Conservation (phyloP, 352 stramenopile genomes). For the Blastocystis sp. region DNA sequence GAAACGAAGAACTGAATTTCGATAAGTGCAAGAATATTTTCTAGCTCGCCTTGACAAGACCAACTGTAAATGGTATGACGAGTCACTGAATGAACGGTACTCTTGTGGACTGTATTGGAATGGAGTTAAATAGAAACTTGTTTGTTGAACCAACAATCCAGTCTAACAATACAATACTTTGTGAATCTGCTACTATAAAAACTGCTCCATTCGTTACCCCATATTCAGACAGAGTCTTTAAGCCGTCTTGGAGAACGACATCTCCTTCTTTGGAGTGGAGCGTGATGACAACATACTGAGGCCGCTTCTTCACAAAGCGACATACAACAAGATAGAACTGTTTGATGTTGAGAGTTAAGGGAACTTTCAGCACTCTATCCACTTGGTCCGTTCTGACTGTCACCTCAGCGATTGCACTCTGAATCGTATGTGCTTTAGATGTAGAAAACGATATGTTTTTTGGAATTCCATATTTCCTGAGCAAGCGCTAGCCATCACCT, state of each 20-base stretch:
- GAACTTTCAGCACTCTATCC: background rate
- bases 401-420: background rate
- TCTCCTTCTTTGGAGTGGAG: background rate
- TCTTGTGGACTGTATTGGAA: background rate
- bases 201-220: background rate
- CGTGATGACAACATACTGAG: background rate
- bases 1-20: too few relatives aligned
- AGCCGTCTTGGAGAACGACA: background rate
- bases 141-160: constrained; percentile 22
- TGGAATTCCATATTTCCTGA: background rate
- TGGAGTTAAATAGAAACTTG: background rate
- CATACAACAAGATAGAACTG: background rate
- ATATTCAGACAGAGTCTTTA: background rate
- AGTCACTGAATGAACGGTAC: too few relatives aligned
- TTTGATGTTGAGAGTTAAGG: background rate
- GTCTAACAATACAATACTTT: background rate
- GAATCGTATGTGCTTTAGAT: background rate
- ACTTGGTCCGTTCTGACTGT: background rate
- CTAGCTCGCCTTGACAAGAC: background rate
- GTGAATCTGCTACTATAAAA: background rate
- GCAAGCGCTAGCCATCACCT: background rate
- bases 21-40: background rate
- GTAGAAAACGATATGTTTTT: background rate
- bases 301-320: background rate
- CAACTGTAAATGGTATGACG: background rate